Evolutionary conservation across 2,329 filamentous ascomycete genomes (phyloP).

Genomic region (Exophiala dermatitidis): DNA sequence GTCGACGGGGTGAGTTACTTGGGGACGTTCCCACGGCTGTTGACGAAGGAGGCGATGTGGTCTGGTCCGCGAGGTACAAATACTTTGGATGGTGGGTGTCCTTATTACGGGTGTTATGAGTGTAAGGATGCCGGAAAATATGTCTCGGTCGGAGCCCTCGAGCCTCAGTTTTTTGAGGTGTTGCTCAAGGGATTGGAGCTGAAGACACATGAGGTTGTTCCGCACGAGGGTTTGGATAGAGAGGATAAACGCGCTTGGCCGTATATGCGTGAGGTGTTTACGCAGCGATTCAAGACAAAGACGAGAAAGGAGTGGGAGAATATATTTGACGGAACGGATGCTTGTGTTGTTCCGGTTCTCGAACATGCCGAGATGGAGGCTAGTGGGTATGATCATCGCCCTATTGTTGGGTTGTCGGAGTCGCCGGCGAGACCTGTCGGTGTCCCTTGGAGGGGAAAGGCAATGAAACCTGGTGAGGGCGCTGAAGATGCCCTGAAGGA

Average conservation of each 20-base stretch:
- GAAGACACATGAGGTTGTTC: constrained; percentile 38
- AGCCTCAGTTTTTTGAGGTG: constrained; percentile 72
- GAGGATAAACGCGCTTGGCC: constrained; percentile 61
- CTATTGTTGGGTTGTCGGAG: constrained; percentile 48
- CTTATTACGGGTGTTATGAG: constrained; percentile 85
- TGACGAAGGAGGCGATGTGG: constrained; percentile 58
- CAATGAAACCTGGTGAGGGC: constrained; percentile 60
- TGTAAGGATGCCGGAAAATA: constrained; percentile 65
- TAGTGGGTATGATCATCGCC: constrained; percentile 44
- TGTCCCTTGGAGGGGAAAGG: constrained; percentile 56
- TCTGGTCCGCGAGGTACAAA: constrained; percentile 62
- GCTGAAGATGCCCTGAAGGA: constrained; percentile 60
- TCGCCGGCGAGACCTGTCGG: constrained; percentile 63
- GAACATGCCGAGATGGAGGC: constrained; percentile 63
- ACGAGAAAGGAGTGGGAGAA: constrained; percentile 73
- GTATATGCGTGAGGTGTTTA: constrained; percentile 55
- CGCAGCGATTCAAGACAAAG: constrained; percentile 58
- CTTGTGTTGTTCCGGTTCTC: constrained; percentile 84
- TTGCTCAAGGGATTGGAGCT: constrained; percentile 63
- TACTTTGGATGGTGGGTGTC: constrained; percentile 72
- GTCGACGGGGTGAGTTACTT: constrained; percentile 81
- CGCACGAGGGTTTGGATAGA: constrained; percentile 41
- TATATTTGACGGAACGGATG: constrained; percentile 84
- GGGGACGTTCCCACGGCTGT: constrained; percentile 67
- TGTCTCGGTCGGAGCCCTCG: constrained; percentile 83